Base-by-base conservation (phyloP, 2,329 filamentous ascomycete species). In the Monascus ruber region DNA sequence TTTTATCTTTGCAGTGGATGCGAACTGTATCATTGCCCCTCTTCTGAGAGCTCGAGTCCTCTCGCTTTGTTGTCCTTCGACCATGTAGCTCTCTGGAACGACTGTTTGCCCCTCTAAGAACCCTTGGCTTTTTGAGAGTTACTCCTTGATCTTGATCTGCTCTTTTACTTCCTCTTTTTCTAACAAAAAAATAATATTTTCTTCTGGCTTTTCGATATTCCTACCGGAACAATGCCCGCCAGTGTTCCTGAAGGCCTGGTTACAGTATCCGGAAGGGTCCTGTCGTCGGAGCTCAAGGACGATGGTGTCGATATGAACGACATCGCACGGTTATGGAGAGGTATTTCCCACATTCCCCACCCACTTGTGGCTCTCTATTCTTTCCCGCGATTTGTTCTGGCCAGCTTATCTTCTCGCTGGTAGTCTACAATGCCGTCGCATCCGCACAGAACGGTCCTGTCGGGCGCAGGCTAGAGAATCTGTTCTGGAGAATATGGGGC, bases 401-500 rank as follows among this genome's bases (percentile, higher is more conserved):
- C 27, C 32, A 72, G 70, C 67, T 31, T 72, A 69, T 49, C 62
- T 17, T 17, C 17, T 17, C 17, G 17, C 17, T 17, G 17, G 3
- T 17, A 17, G 17, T 17, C 17, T 17, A 17, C 17, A 17, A 58
- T 37, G 61, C 62, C 37, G 71, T 68, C 38, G 63, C 63, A 36
- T 54, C 62, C 35, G 60, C 63, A 10, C 58, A 68, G 35, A 55
- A 62, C 32, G 60, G 65, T 42, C 53, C 59, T 32, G 53, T 55
- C 4, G 66, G 67, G 34, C 51, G 54, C 38, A 59, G 70, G 41
- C 53, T 72, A n/a, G 67, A 71, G 42, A 71, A 72, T 49, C 58
- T 73, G 26, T 73, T 73, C 49, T 73, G 70, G 70, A 57, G 70
- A 38, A 65, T 73, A 44, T 72, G 67, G 68, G 58, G 66, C 36